phyloP scores from a whole-genome alignment of 306 rosid species.

The Herpetospermum pedunculosum region DNA sequence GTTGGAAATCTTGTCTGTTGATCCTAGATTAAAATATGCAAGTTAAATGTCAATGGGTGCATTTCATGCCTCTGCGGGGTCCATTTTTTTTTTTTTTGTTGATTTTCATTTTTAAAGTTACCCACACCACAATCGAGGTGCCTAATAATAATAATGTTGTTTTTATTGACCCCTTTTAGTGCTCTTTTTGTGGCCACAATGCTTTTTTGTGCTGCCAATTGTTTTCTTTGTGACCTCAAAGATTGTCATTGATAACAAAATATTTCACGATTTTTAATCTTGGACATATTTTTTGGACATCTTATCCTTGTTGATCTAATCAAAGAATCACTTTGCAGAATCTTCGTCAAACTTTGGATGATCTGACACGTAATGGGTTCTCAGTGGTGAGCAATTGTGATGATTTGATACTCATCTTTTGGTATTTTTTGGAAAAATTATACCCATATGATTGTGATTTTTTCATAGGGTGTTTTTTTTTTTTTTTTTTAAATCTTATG shows the following conservation, averaged over 20 bases:
- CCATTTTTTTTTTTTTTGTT: background rate
- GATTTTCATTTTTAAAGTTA: background rate
- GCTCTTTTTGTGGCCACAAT: background rate
- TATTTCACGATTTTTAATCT: background rate
- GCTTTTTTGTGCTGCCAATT: background rate
- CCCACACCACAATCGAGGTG: background rate
- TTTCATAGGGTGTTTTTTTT: background rate
- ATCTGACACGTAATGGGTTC: constrained; percentile 67
- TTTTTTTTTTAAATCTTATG: background rate
- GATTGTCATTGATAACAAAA: background rate
- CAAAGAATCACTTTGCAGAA: constrained; percentile 43
- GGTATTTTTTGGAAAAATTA: background rate
- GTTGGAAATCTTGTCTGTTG: background rate
- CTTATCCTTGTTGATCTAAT: constrained; percentile 13
- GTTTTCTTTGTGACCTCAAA: background rate
- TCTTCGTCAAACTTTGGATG: constrained; percentile 93
- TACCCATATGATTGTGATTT: background rate
- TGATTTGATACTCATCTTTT: background rate
- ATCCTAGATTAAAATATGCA: background rate
- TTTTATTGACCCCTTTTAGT: background rate
- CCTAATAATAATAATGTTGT: background rate
- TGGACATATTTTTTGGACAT: constrained; percentile 5
- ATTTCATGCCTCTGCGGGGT: background rate
- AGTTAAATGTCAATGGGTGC: background rate
- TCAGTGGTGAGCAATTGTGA: constrained; percentile 60